Conservation (phyloP, 1,284 basidiomycete genomes). For the Ceraceosorus bombacis region DNA sequence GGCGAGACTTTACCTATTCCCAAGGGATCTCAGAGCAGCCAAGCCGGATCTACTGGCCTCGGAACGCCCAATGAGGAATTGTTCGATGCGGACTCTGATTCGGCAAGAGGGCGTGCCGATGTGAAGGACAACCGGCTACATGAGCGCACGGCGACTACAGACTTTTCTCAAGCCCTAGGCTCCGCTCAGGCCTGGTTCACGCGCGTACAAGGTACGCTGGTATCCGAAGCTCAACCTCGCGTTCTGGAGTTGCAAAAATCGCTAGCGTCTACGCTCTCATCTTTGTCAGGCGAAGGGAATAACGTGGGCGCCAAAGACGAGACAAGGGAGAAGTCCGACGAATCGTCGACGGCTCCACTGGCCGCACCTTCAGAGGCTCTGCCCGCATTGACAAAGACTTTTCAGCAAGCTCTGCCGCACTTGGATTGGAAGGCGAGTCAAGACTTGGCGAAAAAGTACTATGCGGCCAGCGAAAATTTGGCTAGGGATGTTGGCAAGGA, state of each 20-base stretch:
- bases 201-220: too few species aligned
- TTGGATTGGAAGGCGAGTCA: slow-evolving; percentile 32
- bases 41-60: too few species aligned
- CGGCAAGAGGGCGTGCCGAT: too few species aligned
- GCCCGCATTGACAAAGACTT: slow-evolving; percentile 19
- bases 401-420: slow-evolving; percentile 33
- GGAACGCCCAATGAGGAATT: background rate
- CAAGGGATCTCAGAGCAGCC: background rate
- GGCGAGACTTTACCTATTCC: background rate
- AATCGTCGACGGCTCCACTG: background rate
- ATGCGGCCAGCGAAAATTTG: slow-evolving; percentile 27
- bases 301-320: too few species aligned
- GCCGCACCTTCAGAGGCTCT: background rate
- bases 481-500: slow-evolving; percentile 33
- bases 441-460: slow-evolving; percentile 28
- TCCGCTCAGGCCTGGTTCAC: background rate
- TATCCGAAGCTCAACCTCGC: background rate
- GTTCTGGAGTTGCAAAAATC: background rate
- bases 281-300: background rate
- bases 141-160: too few species aligned
- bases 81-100: background rate
- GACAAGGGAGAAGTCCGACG: too few species aligned
- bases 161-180: background rate
- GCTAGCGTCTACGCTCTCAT: background rate
- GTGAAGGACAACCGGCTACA: too few species aligned